Conservation (phyloP, 140 eudicot genomes). For the Flaveria floridana region DNA sequence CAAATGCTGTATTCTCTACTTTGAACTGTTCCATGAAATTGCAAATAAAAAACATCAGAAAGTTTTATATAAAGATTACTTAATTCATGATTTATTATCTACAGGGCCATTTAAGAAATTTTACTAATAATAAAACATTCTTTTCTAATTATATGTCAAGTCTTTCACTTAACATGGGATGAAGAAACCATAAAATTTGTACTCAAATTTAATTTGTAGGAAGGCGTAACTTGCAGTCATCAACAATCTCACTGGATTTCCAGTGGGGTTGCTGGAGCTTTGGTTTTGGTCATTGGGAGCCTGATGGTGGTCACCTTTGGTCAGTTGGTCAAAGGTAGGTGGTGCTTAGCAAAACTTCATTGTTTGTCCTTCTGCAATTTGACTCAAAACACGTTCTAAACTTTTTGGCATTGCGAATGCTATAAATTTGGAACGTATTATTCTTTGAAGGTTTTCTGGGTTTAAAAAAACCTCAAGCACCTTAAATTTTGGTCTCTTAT, state of each 20-base stretch:
- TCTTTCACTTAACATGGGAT: background rate
- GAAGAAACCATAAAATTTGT: background rate
- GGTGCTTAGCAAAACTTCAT: conserved; percentile 3
- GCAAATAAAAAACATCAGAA: background rate
- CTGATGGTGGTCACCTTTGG: conserved; percentile 32
- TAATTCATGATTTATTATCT: background rate
- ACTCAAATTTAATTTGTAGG: conserved; percentile 12
- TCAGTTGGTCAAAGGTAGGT: conserved; percentile 34
- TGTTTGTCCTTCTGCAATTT: background rate
- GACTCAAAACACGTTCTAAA: background rate
- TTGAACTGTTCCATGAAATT: background rate
- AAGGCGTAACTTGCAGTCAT: background rate
- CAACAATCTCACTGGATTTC: conserved; percentile 13
- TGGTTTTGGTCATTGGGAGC: conserved; percentile 36
- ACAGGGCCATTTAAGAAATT: background rate
- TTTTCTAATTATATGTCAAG: conserved; percentile 1
- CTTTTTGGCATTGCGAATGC: background rate
- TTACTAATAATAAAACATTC: background rate
- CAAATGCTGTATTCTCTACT: background rate
- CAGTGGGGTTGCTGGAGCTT: conserved; percentile 24
- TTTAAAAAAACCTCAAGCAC: background rate
- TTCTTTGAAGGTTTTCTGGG: background rate
- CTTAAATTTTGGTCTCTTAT: conserved; percentile 1
- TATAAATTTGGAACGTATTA: background rate
- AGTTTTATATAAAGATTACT: background rate